Conservation (phyloP, 2,329 filamentous ascomycete genomes). For the Cladorrhinum sp. region DNA sequence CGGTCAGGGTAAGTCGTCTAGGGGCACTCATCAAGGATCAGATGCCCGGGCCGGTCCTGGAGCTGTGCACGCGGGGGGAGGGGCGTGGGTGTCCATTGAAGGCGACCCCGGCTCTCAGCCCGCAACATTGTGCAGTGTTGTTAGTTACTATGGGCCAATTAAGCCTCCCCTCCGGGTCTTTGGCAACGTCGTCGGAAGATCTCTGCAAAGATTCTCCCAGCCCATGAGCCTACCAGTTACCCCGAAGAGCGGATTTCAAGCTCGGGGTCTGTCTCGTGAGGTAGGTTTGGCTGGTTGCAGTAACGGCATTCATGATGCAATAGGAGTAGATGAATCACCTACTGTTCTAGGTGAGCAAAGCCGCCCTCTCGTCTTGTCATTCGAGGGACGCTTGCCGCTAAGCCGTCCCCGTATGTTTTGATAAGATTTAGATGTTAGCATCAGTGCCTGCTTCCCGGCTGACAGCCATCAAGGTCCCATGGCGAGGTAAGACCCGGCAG, state of each 20-base stretch:
- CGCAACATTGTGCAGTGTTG: constrained; percentile 12
- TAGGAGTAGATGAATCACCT: background rate
- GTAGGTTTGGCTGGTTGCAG: background rate
- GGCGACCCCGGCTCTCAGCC: constrained; percentile 22
- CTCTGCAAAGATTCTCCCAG: background rate
- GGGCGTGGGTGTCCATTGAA: constrained; percentile 14
- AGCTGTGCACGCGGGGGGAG: constrained; percentile 14
- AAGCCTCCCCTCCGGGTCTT: constrained; percentile 12
- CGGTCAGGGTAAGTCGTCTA: constrained; percentile 16
- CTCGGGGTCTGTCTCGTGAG: background rate
- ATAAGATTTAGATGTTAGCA: constrained; percentile 10
- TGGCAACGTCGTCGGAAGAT: constrained; percentile 10
- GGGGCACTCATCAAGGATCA: constrained; percentile 23
- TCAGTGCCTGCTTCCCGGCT: constrained; percentile 3
- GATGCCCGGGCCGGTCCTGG: constrained; percentile 20
- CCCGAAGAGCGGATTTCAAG: background rate
- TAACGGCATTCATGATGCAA: background rate
- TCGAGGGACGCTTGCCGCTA: background rate
- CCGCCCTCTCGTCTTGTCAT: background rate
- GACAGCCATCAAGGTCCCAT: constrained; percentile 5
- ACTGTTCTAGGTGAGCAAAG: background rate
- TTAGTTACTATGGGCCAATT: constrained; percentile 10
- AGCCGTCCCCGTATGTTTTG: background rate
- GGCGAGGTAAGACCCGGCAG: constrained; percentile 18
- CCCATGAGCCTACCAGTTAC: background rate